phyloP scores from a whole-genome alignment of 306 rosid genomes.

The Vigna unguiculata region DNA sequence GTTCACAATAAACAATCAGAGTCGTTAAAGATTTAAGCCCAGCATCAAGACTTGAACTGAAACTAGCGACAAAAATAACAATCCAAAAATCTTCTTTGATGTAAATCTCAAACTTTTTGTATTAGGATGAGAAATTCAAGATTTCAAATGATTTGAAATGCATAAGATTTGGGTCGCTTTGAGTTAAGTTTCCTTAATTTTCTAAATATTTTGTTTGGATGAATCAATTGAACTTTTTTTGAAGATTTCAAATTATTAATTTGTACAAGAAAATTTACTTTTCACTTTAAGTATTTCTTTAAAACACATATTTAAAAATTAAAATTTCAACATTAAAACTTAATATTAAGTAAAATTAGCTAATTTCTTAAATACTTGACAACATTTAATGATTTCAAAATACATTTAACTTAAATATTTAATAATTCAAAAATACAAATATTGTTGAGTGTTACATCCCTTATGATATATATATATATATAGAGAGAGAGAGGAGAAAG shows the following conservation, averaged over 20 bases:
- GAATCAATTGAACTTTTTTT: background rate
- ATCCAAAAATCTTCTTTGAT: background rate
- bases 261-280: background rate
- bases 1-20: slow-evolving; percentile 41
- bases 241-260: background rate
- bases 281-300: background rate
- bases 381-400: too few species aligned
- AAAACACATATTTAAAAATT: background rate
- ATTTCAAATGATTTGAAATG: background rate
- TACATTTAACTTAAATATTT: background rate
- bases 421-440: background rate
- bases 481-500: background rate
- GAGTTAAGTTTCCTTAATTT: background rate
- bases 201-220: background rate
- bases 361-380: background rate
- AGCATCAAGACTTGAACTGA: slow-evolving; percentile 4
- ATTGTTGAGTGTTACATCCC: background rate
- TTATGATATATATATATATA: too few species aligned
- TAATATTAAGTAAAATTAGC: background rate
- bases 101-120: slow-evolving; percentile 7
- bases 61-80: slow-evolving; percentile 12
- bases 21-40: slow-evolving; percentile 25
- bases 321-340: background rate
- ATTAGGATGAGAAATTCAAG: background rate
- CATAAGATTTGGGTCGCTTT: background rate